Base-by-base conservation (phyloP, 2,329 filamentous ascomycete species). In the Penicillium sp. region DNA sequence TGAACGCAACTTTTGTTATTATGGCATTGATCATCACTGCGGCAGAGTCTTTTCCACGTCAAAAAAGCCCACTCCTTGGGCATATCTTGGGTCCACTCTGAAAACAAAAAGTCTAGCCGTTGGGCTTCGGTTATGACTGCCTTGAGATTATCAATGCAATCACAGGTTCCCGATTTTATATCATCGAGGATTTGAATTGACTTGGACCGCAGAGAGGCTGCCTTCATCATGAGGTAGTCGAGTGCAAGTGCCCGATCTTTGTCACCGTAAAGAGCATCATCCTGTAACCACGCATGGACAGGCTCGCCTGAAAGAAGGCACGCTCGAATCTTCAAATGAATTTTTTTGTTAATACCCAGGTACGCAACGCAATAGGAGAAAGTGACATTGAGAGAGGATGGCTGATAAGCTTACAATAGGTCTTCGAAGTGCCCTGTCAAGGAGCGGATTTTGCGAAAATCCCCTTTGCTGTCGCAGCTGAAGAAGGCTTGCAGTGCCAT, bases 401-500 rank as follows among this genome's bases (percentile, higher is more conserved):
- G n/a, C 16, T 40, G n/a, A 4, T 40, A 18, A 40, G 16, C 57
- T 61, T 46, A 62, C 59, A 26, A 59, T 53, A 47, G 61, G 61
- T 35, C 62, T 50, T 51, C 63, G 48, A 47, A 61, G 33, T 3
- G 52, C 61, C 40, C 46, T 60, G 24, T 61, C 58, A 23, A 64
- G 58, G 8, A 30, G 38, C 4, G 55, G 11, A 30, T 62, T 58
- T 12, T 38, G 55, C 3, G n/a, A n/a, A 30, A 45, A 57, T 9
- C 46, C 56, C 28, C 53, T 43, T 18, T 62, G 43, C 42, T 55
- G 58, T n/a, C 61, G 60, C 8, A 61, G 42, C 21, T 61, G 57
- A 14, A 66, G 35, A 30, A 66, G 61, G 23, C 57, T 62, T 21
- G 53, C 52, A 4, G 63, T 61, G 12, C 64, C 64, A 40, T 61